phyloP scores from a whole-genome alignment of 495 filamentous ascomycete genomes.

The Tuber aestivum region DNA sequence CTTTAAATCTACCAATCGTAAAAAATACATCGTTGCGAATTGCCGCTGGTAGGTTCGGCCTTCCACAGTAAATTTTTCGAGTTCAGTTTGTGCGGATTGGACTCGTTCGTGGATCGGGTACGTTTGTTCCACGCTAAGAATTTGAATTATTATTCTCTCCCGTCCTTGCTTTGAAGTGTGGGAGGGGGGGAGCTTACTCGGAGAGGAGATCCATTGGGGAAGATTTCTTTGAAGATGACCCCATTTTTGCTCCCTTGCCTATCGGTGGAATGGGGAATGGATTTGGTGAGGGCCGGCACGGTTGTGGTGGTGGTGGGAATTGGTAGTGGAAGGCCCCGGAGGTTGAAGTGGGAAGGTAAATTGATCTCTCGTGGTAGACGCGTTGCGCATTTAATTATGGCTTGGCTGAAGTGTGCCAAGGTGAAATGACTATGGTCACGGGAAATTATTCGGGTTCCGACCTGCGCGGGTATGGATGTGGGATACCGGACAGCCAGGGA shows the following conservation, averaged over 20 bases:
- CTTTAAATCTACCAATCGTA: slow-evolving; percentile 82
- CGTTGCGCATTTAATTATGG: neutral
- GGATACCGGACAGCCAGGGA: too few species aligned
- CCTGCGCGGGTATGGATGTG: too few species aligned
- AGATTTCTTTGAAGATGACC: neutral
- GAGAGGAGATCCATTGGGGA: neutral
- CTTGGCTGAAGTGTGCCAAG: neutral
- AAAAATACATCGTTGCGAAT: slow-evolving; percentile 94
- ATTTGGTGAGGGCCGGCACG: neutral
- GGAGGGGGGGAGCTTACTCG: neutral
- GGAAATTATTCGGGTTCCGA: neutral
- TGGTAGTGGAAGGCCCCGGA: neutral
- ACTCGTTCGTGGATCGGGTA: slow-evolving; percentile 22
- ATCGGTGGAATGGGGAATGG: neutral
- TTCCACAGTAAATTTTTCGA: slow-evolving; percentile 17
- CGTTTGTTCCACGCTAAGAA: slow-evolving; percentile 9
- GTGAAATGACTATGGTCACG: neutral
- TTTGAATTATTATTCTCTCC: neutral
- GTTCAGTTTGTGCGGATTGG: slow-evolving; percentile 10
- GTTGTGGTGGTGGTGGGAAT: neutral
- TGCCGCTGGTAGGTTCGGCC: slow-evolving; percentile 69
- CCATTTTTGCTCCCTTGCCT: neutral
- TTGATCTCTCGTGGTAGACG: neutral
- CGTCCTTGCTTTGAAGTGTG: neutral
- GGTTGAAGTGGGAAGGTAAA: neutral